Base-by-base conservation (phyloP, 140 eudicot genomes). In the Cichorium intybus region DNA sequence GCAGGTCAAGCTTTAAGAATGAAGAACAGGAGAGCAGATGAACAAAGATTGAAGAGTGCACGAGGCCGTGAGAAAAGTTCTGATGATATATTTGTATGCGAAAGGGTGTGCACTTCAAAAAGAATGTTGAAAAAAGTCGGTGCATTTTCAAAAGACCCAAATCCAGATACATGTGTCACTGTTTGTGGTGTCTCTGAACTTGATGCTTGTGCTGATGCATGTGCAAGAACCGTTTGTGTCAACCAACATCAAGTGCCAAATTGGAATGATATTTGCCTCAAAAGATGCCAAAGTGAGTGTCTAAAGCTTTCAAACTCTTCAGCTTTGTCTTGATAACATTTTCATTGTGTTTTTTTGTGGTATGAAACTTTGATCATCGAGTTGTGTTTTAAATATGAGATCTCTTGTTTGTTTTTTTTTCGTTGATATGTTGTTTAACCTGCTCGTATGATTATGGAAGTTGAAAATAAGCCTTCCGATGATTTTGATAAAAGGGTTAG, bases 141-240 rank as follows among this genome's bases (percentile, higher is more conserved):
- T 5, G 85, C 95, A 0, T 94, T 89, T 76, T 94, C 99, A n/a
- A 89, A 94, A 65, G 99, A 94, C 35, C 97, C 99, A 9, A 89
- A 56, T 55, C 88, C 90, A 1, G 93, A 94, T 66, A 86, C 99
- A 0, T 94, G 97, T 79, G 97, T 84, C 33, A 94, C 99, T 1
- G 97, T 94, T 8, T 94, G 99, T 59, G 99, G 99, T 24, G 99
- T 89, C 31, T 94, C 99, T 15, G 99, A 86, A 79, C 90, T 94
- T 4, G 99, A 94, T 79, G 99, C 99, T 46, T 94, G 99, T 55
- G 75, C 99, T 20, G 99, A 93, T 81, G 99, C 97, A 0, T 93
- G 99, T 70, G 97, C 95, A 4, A 78, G 99, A 5, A 94, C 97
- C 0, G 99, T 94, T 3, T 94, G 99, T 49, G 99, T 89, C 49